Conservation (phyloP, 345 rosid genomes). For the Odontarrhena argentea region DNA sequence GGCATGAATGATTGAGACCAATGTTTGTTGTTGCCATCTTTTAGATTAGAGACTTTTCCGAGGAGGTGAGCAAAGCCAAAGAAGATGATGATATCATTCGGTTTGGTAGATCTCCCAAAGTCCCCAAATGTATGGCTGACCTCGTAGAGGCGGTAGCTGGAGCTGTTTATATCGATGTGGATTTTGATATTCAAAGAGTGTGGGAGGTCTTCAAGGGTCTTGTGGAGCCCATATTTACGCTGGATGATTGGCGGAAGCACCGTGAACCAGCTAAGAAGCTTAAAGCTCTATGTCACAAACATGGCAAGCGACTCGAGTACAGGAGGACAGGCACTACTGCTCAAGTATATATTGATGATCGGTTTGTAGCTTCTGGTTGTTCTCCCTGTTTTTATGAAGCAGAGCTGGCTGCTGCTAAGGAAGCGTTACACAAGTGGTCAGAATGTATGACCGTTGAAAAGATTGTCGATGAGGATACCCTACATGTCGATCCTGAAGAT, state of each 20-base stretch:
- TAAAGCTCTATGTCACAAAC: constrained; percentile 48
- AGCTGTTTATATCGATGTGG: constrained; percentile 60
- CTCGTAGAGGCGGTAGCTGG: constrained; percentile 72
- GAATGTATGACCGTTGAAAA: constrained; percentile 21
- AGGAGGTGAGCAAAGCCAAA: constrained; percentile 36
- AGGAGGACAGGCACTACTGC: constrained; percentile 40
- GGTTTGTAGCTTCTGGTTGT: constrained; percentile 46
- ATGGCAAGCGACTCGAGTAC: constrained; percentile 51
- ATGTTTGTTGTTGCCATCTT: not conserved
- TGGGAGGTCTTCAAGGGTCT: constrained; percentile 70
- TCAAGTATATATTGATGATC: constrained; percentile 53
- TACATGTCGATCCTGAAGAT: constrained; percentile 45
- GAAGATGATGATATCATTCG: constrained; percentile 45
- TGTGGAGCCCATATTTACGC: constrained; percentile 56
- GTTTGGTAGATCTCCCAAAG: constrained; percentile 54
- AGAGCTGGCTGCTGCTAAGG: constrained; percentile 54
- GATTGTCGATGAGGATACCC: constrained; percentile 7
- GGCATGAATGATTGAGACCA: no score
- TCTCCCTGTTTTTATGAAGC: constrained; percentile 45
- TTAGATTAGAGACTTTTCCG: constrained; percentile 55
- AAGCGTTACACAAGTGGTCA: constrained; percentile 48
- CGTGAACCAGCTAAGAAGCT: constrained; percentile 60
- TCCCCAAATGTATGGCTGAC: constrained; percentile 71
- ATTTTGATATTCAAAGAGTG: constrained; percentile 49
- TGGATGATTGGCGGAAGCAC: constrained; percentile 49